These are phyloP conservation scores for Naganishia liquefaciens DNA, from an alignment of 1,284 basidiomycete genomes.

Conservation along the genomic window DNA sequence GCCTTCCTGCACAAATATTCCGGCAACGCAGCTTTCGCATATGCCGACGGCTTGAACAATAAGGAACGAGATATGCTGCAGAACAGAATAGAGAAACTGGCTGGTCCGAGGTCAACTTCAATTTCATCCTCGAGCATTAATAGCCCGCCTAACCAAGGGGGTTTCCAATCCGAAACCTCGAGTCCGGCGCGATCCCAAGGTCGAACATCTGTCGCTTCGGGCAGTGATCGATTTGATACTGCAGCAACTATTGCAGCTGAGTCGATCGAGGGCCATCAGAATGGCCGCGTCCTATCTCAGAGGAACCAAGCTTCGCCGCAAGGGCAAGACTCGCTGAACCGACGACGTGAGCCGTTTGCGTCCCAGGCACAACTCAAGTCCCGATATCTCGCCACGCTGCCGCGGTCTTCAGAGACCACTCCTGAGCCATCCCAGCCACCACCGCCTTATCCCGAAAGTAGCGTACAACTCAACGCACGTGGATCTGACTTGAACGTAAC, in stretches of 20 bases:
- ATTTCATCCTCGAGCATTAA: slow-evolving; percentile 4
- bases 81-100: slow-evolving; percentile 33
- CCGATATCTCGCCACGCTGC: neutral
- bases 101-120: slow-evolving; percentile 1
- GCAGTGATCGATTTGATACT: neutral
- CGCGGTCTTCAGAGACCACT: neutral
- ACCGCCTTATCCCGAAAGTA: slow-evolving; percentile 1
- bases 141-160: slow-evolving; percentile 7
- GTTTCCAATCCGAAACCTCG: neutral
- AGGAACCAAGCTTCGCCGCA: slow-evolving; percentile 38
- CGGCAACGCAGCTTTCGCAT: slow-evolving; percentile 39
- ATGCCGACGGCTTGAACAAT: slow-evolving; percentile 24
- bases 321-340: neutral
- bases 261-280: neutral
- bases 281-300: slow-evolving; percentile 4
- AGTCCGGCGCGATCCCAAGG: neutral
- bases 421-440: neutral
- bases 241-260: neutral
- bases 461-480: neutral
- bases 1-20: slow-evolving; percentile 35
- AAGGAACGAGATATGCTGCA: slow-evolving; percentile 34
- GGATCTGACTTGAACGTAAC: neutral
- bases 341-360: neutral
- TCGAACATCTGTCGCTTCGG: neutral
- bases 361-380: neutral